A percentile compares a stretch with the other conserved stretches of the same genome.
Conservation (phyloP, 371 early-diverging fungal genomes). For the Mucor irregularis region DNA sequence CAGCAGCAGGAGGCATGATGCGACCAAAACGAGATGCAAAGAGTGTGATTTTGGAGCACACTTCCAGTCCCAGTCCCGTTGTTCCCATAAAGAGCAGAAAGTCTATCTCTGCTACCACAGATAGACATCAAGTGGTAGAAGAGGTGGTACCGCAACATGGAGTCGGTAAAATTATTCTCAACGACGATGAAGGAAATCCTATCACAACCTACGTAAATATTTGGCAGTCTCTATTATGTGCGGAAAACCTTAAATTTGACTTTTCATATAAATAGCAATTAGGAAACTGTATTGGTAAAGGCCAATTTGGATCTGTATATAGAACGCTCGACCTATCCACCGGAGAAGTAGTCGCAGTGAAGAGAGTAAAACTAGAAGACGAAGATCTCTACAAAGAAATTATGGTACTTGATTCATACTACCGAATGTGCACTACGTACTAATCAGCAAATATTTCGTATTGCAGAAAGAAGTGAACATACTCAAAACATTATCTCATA, state of each 20-base stretch:
- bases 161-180: constrained; percentile 18
- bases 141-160: not conserved
- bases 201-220: constrained; percentile 52
- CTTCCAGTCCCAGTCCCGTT: no score
- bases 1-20: not conserved
- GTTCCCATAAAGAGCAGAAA: no score
- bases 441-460: no score
- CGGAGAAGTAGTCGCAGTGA: constrained; percentile 88
- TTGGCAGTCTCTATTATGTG: not conserved
- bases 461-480: constrained; percentile 69
- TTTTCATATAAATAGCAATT: constrained; percentile 56
- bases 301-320: constrained; percentile 89
- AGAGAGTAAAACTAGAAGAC: constrained; percentile 76
- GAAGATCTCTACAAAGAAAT: constrained; percentile 60
- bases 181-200: constrained; percentile 48
- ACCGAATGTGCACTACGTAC: not conserved
- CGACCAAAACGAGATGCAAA: no score
- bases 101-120: not conserved
- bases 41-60: no score
- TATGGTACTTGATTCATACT: constrained; percentile 20
- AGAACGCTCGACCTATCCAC: constrained; percentile 82
- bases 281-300: constrained; percentile 90
- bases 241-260: no score
- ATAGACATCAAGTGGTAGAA: not conserved
- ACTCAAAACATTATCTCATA: constrained; percentile 72